These are phyloP conservation scores for Acrocalymma vagum DNA, from an alignment of 2,329 filamentous ascomycete genomes.

Conservation along the genomic window DNA sequence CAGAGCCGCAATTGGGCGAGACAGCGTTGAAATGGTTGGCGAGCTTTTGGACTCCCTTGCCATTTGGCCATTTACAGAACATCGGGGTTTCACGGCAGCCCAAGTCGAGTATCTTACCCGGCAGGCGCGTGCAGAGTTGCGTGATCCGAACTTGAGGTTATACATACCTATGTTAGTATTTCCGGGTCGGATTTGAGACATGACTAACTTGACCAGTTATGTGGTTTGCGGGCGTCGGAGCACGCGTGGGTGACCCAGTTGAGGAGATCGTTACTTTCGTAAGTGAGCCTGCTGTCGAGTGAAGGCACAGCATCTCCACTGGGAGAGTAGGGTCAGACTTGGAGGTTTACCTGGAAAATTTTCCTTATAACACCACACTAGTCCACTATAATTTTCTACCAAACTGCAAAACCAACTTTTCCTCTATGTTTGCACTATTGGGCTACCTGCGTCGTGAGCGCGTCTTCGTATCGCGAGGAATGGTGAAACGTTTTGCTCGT, in stretches of 20 bases:
- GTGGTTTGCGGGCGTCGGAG: slow-evolving; percentile 44
- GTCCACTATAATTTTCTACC: too few relatives aligned
- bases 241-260: slow-evolving; percentile 18
- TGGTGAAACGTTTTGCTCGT: too few relatives aligned
- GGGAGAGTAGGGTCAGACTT: too few relatives aligned
- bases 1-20: slow-evolving; percentile 37
- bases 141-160: slow-evolving; percentile 37
- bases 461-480: too few relatives aligned
- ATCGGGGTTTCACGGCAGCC: slow-evolving; percentile 39
- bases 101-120: slow-evolving; percentile 38
- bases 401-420: too few relatives aligned
- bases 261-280: not conserved
- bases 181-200: not conserved
- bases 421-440: too few relatives aligned
- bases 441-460: too few relatives aligned
- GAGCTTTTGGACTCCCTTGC: slow-evolving; percentile 47
- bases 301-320: too few relatives aligned
- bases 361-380: too few relatives aligned
- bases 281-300: too few relatives aligned
- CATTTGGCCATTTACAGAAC: slow-evolving; percentile 46
- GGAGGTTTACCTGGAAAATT: too few relatives aligned
- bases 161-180: slow-evolving; percentile 47
- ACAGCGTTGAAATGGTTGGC: slow-evolving; percentile 37
- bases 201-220: slow-evolving; percentile 31
- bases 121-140: slow-evolving; percentile 38